Evolutionary conservation across 495 filamentous ascomycete species (phyloP).

Genomic region (Penicillium subrubescens): DNA sequence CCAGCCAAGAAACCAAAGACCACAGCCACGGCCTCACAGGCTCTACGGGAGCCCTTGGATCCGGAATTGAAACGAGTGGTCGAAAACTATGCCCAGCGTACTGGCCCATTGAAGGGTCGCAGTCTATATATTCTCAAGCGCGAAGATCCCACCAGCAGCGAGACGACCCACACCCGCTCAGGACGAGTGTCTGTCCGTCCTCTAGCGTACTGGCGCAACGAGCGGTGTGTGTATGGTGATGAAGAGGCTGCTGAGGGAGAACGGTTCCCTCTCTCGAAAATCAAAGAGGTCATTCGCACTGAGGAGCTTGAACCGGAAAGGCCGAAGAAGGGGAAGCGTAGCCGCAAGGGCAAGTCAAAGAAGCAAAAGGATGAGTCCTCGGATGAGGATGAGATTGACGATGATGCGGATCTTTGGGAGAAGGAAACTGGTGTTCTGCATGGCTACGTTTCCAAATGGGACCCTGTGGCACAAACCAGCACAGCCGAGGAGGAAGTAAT

Average conservation of each 20-base stretch:
- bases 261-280: slow-evolving; percentile 60
- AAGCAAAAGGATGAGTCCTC: slow-evolving; percentile 39
- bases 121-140: slow-evolving; percentile 72
- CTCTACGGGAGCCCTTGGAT: slow-evolving; percentile 25
- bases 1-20: slow-evolving; percentile 41
- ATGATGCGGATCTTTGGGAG: slow-evolving; percentile 62
- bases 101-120: slow-evolving; percentile 53
- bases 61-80: slow-evolving; percentile 45
- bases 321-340: slow-evolving; percentile 35
- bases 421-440: slow-evolving; percentile 57
- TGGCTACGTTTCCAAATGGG: slow-evolving; percentile 61
- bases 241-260: slow-evolving; percentile 52
- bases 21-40: slow-evolving; percentile 11
- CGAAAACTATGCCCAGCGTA: slow-evolving; percentile 46
- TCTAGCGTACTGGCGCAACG: slow-evolving; percentile 84
- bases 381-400: slow-evolving; percentile 55
- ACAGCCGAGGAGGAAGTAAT: slow-evolving; percentile 59
- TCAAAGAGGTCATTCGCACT: slow-evolving; percentile 75
- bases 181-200: slow-evolving; percentile 68
- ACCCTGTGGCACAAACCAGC: slow-evolving; percentile 51
- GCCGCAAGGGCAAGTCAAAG: slow-evolving; percentile 41
- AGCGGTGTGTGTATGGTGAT: slow-evolving; percentile 70
- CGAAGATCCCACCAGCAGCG: slow-evolving; percentile 58
- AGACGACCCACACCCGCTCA: slow-evolving; percentile 53
- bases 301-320: slow-evolving; percentile 59